phyloP scores from a whole-genome alignment of 208 protist genomes.

The Crithidia mellificae region DNA sequence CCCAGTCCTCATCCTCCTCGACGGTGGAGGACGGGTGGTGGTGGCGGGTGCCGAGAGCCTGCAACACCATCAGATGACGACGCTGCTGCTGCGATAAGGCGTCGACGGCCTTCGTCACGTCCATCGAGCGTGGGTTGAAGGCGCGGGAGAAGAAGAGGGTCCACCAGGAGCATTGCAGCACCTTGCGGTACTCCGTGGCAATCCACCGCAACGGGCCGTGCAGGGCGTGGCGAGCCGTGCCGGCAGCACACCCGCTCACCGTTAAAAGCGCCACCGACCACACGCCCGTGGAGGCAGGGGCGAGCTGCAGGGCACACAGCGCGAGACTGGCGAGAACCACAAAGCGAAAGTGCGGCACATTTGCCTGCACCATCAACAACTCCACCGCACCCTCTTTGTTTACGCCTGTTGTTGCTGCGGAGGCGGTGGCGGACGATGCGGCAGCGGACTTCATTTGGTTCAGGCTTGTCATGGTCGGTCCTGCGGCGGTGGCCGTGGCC shows the following conservation, averaged over 20 bases:
- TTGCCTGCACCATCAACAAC: not conserved
- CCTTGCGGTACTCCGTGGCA: conserved; percentile 17
- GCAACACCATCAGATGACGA: conserved; percentile 18
- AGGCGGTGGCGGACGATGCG: not conserved
- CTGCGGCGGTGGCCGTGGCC: not conserved
- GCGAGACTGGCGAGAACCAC: not conserved
- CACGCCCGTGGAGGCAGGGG: conserved; percentile 8
- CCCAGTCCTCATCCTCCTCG: conserved; percentile 20
- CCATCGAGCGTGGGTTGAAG: conserved; percentile 18
- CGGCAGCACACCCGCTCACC: conserved; percentile 5
- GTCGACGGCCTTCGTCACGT: conserved; percentile 8
- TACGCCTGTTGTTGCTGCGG: not conserved
- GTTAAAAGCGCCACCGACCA: conserved; percentile 21
- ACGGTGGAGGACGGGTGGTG: conserved; percentile 1
- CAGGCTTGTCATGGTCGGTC: too few relatives aligned
- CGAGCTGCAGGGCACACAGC: conserved; percentile 13
- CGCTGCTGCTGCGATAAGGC: conserved; percentile 8
- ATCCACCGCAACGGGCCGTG: conserved; percentile 14
- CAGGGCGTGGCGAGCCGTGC: conserved; percentile 14
- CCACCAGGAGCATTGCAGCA: conserved; percentile 19
- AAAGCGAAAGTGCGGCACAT: conserved; percentile 7
- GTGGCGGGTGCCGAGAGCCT: conserved; percentile 3
- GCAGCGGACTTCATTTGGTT: too few relatives aligned
- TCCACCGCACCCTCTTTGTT: too few relatives aligned
- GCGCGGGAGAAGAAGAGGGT: conserved; percentile 23